These are phyloP conservation scores for Hericium erinaceus DNA, from an alignment of 768 basidiomycete genomes.

Conservation along the genomic window DNA sequence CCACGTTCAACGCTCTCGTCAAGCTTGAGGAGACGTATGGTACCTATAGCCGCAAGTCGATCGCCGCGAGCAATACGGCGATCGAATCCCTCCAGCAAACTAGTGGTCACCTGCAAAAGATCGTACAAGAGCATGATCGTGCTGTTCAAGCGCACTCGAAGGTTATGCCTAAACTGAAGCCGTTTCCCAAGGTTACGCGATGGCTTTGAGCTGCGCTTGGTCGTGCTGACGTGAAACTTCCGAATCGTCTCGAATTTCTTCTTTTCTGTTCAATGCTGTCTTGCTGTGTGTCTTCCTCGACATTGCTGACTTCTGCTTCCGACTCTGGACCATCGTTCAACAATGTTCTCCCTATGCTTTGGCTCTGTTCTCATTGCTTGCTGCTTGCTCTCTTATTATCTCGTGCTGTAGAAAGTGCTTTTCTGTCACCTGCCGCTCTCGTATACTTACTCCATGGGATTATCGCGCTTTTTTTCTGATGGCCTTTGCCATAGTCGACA, in stretches of 20 bases:
- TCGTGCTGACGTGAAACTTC: background rate
- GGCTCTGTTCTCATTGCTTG: too few species aligned
- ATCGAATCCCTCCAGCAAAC: background rate
- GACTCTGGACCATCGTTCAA: background rate
- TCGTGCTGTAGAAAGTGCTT: too few species aligned
- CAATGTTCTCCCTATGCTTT: too few species aligned
- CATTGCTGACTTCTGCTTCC: background rate
- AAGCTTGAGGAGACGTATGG: background rate
- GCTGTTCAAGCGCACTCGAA: background rate
- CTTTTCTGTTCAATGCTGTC: background rate
- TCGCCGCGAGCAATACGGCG: background rate
- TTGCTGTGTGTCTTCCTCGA: background rate
- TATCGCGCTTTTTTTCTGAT: too few species aligned
- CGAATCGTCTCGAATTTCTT: background rate
- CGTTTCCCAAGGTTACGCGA: background rate
- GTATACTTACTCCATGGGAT: too few species aligned
- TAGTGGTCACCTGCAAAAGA: background rate
- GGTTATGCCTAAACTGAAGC: background rate
- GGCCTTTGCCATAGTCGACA: too few species aligned
- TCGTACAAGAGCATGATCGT: slow-evolving; percentile 1
- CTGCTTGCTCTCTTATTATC: too few species aligned
- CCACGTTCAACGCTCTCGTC: background rate
- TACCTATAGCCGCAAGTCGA: background rate
- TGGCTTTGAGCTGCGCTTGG: background rate
- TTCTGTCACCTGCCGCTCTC: too few species aligned